These are phyloP conservation scores for Babesia divergens DNA, from an alignment of 169 alveolate species.

Conservation along the genomic window DNA sequence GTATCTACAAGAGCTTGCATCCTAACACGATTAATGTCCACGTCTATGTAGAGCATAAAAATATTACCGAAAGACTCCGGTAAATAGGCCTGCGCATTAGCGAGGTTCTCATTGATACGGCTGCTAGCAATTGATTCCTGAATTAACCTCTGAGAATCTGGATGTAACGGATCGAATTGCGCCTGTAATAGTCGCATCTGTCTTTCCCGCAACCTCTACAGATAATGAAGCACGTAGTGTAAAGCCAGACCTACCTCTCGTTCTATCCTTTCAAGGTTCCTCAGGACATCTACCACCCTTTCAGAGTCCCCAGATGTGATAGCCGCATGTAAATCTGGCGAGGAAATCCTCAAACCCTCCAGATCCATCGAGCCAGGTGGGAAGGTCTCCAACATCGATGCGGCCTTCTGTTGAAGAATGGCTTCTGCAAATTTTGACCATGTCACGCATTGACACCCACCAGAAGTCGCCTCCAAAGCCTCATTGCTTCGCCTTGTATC, in stretches of 20 bases:
- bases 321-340: conserved; percentile 35
- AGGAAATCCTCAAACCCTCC: conserved; percentile 9
- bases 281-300: conserved; percentile 12
- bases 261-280: background rate
- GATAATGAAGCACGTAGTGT: background rate
- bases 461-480: background rate
- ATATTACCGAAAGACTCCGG: conserved; percentile 78
- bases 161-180: conserved; percentile 76
- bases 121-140: conserved; percentile 81
- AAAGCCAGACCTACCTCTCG: conserved; percentile 6
- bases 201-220: conserved; percentile 52
- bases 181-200: conserved; percentile 50
- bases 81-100: conserved; percentile 76
- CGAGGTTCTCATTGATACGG: conserved; percentile 83
- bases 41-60: conserved; percentile 88
- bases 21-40: conserved; percentile 84
- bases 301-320: conserved; percentile 4
- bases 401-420: conserved; percentile 21
- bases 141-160: conserved; percentile 86
- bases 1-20: conserved; percentile 94
- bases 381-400: conserved; percentile 1
- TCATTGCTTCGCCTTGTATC: background rate
- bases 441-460: too few relatives aligned
- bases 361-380: conserved; percentile 6
- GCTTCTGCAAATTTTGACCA: conserved; percentile 23